Conservation (phyloP, 2,329 filamentous ascomycete genomes). For the Lasiodiplodia gonubiensis region DNA sequence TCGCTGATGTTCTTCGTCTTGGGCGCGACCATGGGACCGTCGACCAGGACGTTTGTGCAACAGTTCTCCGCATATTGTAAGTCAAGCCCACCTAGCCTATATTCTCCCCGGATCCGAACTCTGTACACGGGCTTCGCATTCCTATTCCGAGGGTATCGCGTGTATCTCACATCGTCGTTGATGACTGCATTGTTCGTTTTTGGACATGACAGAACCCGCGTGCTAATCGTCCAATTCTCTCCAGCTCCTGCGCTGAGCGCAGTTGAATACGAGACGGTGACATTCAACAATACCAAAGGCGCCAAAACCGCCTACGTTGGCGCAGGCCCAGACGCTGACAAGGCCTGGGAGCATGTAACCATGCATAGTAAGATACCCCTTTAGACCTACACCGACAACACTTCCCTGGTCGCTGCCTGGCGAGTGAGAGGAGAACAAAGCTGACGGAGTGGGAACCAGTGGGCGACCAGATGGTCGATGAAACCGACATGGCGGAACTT, state of each 20-base stretch:
- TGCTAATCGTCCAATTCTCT: background rate
- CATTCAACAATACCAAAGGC: constrained; percentile 21
- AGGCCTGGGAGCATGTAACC: constrained; percentile 62
- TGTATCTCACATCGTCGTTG: too few species aligned
- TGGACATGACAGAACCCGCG: background rate
- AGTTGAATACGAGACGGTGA: constrained; percentile 11
- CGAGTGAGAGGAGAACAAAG: background rate
- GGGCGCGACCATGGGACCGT: constrained; percentile 14
- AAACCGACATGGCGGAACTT: constrained; percentile 60
- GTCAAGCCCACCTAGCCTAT: background rate
- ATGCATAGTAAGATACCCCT: constrained; percentile 43
- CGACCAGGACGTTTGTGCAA: background rate
- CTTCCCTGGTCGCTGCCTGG: too few species aligned
- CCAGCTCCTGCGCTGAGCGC: constrained; percentile 22
- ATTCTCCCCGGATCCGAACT: background rate
- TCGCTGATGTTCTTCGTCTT: constrained; percentile 23
- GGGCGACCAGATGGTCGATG: constrained; percentile 65
- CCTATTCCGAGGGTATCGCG: too few species aligned
- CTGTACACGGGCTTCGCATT: too few species aligned
- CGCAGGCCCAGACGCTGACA: constrained; percentile 62
- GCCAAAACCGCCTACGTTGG: constrained; percentile 56
- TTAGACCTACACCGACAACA: background rate
- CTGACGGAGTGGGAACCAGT: constrained; percentile 49
- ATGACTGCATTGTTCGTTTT: too few species aligned
- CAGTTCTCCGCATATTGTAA: constrained; percentile 23